Conservation (phyloP, 2,329 filamentous ascomycete genomes). For the Ophiocordyceps camponoti-floridani region DNA sequence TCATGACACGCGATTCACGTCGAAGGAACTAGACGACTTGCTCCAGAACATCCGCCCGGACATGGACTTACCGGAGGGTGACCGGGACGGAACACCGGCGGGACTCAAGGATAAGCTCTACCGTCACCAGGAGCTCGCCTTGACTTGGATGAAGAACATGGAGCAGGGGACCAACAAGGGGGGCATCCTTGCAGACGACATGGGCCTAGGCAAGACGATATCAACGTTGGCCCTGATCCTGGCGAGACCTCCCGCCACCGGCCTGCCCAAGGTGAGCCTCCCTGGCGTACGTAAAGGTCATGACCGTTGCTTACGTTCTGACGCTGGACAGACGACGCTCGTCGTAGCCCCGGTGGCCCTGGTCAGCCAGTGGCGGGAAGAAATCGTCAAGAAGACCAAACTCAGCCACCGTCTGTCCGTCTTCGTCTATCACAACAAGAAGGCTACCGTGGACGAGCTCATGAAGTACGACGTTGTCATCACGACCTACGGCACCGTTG, state of each 20-base stretch:
- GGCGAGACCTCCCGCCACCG: slow-evolving; percentile 36
- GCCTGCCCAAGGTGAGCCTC: slow-evolving; percentile 13
- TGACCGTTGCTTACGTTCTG: slow-evolving; percentile 3
- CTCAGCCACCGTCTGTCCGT: slow-evolving; percentile 39
- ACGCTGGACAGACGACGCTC: slow-evolving; percentile 49
- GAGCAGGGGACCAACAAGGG: slow-evolving; percentile 64
- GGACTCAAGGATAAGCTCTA: slow-evolving; percentile 54
- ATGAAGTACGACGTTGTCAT: slow-evolving; percentile 59
- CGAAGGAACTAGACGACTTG: slow-evolving; percentile 52
- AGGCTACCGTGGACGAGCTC: slow-evolving; percentile 41
- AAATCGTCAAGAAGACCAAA: slow-evolving; percentile 56
- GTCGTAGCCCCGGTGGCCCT: slow-evolving; percentile 68
- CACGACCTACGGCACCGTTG: slow-evolving; percentile 71
- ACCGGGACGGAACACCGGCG: slow-evolving; percentile 50
- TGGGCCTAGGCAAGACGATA: slow-evolving; percentile 84
- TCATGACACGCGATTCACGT: slow-evolving; percentile 19
- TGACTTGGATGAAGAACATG: slow-evolving; percentile 71
- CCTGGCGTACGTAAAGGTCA: too few relatives aligned
- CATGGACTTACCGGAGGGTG: slow-evolving; percentile 40
- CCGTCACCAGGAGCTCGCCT: slow-evolving; percentile 65
- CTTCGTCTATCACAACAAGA: slow-evolving; percentile 54
- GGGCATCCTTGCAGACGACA: slow-evolving; percentile 85
- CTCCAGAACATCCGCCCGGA: slow-evolving; percentile 60
- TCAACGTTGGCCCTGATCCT: slow-evolving; percentile 66
- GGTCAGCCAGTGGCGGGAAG: slow-evolving; percentile 69